phyloP scores from a whole-genome alignment of 176 grass and related monocot genomes.

The Poa pratensis region DNA sequence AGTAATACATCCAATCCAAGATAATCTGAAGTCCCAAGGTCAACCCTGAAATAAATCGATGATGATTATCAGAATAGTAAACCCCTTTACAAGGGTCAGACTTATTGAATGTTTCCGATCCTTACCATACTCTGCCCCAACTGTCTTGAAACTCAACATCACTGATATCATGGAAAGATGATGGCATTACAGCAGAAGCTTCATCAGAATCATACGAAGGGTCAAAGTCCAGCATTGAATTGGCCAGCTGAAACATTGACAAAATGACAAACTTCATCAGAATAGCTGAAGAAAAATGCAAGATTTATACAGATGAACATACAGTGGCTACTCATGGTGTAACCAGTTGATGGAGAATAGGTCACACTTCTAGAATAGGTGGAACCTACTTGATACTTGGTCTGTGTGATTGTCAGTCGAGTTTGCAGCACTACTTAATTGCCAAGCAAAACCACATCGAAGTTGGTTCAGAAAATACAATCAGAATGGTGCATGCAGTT shows the following conservation, averaged over 20 bases:
- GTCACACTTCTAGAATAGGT: neutral
- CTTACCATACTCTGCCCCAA: conserved; percentile 86
- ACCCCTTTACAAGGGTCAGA: neutral
- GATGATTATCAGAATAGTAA: conserved; percentile 2
- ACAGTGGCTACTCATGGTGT: neutral
- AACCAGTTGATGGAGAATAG: neutral
- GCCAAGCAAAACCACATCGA: neutral
- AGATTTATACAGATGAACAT: neutral
- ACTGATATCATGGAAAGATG: conserved; percentile 92
- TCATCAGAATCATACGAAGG: conserved; percentile 85
- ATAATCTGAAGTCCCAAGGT: conserved; percentile 87
- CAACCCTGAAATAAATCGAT: conserved; percentile 63
- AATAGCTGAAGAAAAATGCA: neutral
- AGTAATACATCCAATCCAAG: conserved; percentile 90
- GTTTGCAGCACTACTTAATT: conserved; percentile 14
- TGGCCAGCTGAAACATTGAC: conserved; percentile 52
- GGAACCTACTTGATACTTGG: no score
- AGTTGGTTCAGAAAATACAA: neutral
- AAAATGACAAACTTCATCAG: neutral
- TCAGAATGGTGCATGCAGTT: neutral
- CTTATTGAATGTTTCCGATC: conserved; percentile 13
- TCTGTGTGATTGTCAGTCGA: neutral
- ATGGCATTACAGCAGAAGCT: conserved; percentile 72
- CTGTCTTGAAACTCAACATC: conserved; percentile 90
- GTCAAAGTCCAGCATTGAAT: conserved; percentile 74